Percentiles rank a stretch among this genome's conserved stretches.
phyloP scores from a whole-genome alignment of 805 yeast genomes.

The Kockiozyma suomiensis region DNA sequence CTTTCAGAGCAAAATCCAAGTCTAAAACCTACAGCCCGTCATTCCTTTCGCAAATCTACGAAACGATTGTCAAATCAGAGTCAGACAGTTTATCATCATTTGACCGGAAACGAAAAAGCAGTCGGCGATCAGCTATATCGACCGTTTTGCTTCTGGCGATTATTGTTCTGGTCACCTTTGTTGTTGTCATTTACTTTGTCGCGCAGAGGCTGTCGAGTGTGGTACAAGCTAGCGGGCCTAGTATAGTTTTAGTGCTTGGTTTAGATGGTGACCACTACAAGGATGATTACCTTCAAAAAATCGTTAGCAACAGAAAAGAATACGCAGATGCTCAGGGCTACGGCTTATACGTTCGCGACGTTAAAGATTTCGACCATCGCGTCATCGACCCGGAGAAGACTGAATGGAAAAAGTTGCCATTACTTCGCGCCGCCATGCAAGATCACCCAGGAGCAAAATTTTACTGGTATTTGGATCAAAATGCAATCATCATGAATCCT shows the following conservation, averaged over 20 bases:
- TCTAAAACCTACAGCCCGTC: constrained; percentile 18
- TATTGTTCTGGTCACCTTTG: constrained; percentile 2
- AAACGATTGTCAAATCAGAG: neutral
- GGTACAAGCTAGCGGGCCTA: constrained; percentile 34
- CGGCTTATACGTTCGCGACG: constrained; percentile 83
- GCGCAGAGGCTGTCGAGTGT: constrained; percentile 7
- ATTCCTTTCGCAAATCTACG: constrained; percentile 5
- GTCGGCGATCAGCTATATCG: constrained; percentile 17
- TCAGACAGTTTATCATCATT: constrained; percentile 4
- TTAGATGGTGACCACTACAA: constrained; percentile 73
- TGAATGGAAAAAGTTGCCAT: constrained; percentile 65
- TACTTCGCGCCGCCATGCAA: constrained; percentile 84
- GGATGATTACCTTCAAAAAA: constrained; percentile 58
- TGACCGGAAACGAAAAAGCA: constrained; percentile 15
- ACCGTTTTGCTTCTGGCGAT: constrained; percentile 3
- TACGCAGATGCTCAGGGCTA: constrained; percentile 80
- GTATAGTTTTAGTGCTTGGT: constrained; percentile 70
- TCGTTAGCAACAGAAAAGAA: constrained; percentile 84
- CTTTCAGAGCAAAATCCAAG: constrained; percentile 22
- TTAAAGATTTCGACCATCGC: constrained; percentile 63
- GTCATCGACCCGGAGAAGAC: constrained; percentile 21
- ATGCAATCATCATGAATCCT: constrained; percentile 73
- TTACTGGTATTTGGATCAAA: constrained; percentile 80
- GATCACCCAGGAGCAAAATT: constrained; percentile 91
- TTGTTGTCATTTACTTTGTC: constrained; percentile 5